A percentile compares a stretch with the other conserved stretches of the same genome.
These are phyloP conservation scores for Cenchrus americanus DNA, from an alignment of 176 grass and related monocot genomes.

Conservation along the genomic window DNA sequence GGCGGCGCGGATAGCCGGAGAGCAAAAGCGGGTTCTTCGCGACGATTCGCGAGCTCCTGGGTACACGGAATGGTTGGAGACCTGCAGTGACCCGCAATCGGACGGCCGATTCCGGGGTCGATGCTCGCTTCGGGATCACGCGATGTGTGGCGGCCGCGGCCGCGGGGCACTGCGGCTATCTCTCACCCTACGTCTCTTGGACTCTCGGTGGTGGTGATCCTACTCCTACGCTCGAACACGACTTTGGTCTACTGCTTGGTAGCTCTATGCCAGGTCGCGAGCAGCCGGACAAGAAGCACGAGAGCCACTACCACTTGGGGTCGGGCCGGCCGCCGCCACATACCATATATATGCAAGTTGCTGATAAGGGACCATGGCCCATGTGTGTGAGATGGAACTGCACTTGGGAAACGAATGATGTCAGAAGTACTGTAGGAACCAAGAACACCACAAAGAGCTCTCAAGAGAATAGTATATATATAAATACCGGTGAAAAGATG, in stretches of 20 bases:
- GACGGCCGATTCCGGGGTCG: background rate
- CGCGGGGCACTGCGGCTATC: background rate
- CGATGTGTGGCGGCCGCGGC: background rate
- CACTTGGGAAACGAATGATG: background rate
- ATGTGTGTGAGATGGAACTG: background rate
- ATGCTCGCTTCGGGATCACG: conserved; percentile 8
- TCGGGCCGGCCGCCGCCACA: background rate
- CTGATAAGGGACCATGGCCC: background rate
- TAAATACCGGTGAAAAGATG: background rate
- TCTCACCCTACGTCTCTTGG: too few relatives aligned
- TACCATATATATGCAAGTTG: background rate
- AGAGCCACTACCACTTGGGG: conserved; percentile 16
- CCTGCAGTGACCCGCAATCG: too few relatives aligned
- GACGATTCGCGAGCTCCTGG: too few relatives aligned
- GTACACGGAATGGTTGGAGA: too few relatives aligned
- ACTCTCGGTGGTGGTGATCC: conserved; percentile 20
- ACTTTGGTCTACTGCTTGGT: background rate
- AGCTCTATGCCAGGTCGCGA: background rate
- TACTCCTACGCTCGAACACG: background rate
- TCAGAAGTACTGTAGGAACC: background rate
- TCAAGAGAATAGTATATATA: too few relatives aligned
- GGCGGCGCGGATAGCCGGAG: too few relatives aligned
- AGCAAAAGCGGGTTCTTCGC: too few relatives aligned
- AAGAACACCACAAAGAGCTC: background rate
- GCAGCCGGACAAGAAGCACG: background rate